phyloP scores from a whole-genome alignment of 306 rosid species.

The Mucuna pruriens region DNA sequence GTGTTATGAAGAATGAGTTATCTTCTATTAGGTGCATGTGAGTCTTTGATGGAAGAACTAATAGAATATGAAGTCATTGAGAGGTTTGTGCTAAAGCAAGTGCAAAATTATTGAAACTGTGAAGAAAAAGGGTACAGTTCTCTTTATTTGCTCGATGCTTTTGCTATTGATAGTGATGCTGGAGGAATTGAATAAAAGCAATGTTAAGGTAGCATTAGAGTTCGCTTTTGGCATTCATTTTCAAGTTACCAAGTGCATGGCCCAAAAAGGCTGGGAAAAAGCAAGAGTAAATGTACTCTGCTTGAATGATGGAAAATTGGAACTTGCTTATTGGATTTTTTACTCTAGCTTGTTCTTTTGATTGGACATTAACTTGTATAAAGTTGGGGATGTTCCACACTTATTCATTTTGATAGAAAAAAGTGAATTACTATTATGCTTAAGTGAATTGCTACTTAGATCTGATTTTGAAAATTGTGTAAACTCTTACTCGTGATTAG shows the following conservation, averaged over 20 bases:
- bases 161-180: not conserved
- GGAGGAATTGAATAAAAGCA: slow-evolving; percentile 1
- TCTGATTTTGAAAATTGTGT: not conserved
- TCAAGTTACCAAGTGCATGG: not conserved
- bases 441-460: not conserved
- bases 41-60: not conserved
- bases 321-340: not conserved
- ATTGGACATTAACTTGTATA: not conserved
- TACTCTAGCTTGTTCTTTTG: not conserved
- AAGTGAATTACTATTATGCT: not conserved
- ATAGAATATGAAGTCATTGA: not conserved
- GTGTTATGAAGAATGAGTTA: not conserved
- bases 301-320: not conserved
- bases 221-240: not conserved
- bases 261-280: not conserved
- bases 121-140: not conserved
- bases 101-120: not conserved
- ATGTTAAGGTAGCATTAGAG: not conserved
- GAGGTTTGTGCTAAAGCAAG: not conserved
- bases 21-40: not conserved
- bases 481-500: not conserved
- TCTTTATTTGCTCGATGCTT: not conserved
- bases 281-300: not conserved
- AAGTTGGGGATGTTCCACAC: not conserved
- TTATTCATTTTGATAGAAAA: not conserved